Percentiles rank a stretch among this genome's conserved stretches.
Evolutionary conservation across 331 rosid genomes (phyloP).

Genomic region (Malus hybrid): DNA sequence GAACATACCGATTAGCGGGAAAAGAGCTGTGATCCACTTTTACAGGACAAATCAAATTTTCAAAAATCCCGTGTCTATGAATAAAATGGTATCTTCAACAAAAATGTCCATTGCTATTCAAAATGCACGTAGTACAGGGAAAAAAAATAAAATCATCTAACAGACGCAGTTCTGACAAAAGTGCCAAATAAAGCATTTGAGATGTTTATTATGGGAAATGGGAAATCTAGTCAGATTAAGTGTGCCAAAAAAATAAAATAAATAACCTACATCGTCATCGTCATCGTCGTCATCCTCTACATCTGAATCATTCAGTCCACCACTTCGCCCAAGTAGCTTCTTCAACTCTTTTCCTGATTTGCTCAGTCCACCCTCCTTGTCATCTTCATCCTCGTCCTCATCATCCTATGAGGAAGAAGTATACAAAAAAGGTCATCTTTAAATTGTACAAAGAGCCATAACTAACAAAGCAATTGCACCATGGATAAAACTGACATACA

Average conservation of each 20-base stretch:
- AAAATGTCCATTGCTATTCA: neutral
- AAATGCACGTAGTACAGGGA: neutral
- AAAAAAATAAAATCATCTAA: neutral
- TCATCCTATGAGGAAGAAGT: conserved; percentile 50
- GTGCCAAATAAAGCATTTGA: neutral
- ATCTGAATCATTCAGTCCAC: conserved; percentile 79
- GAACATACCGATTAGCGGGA: neutral
- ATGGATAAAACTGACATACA: neutral
- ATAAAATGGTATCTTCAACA: neutral
- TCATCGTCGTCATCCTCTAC: conserved; percentile 75
- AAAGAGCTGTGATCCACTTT: neutral
- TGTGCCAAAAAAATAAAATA: neutral
- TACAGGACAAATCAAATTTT: neutral
- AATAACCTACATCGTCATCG: conserved; percentile 43
- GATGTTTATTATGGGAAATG: neutral
- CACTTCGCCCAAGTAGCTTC: conserved; percentile 72
- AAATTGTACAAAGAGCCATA: neutral
- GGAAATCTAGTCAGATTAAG: neutral
- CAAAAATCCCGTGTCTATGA: conserved; percentile 4
- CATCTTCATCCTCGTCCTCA: conserved; percentile 75
- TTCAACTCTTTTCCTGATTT: conserved; percentile 96
- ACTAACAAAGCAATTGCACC: neutral
- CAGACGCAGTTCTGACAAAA: neutral
- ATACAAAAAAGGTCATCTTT: neutral
- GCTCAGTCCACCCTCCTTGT: conserved; percentile 82